Base-by-base conservation (phyloP, 176 grass and related monocot genomes). In the Cenchrus fungigraminus region DNA sequence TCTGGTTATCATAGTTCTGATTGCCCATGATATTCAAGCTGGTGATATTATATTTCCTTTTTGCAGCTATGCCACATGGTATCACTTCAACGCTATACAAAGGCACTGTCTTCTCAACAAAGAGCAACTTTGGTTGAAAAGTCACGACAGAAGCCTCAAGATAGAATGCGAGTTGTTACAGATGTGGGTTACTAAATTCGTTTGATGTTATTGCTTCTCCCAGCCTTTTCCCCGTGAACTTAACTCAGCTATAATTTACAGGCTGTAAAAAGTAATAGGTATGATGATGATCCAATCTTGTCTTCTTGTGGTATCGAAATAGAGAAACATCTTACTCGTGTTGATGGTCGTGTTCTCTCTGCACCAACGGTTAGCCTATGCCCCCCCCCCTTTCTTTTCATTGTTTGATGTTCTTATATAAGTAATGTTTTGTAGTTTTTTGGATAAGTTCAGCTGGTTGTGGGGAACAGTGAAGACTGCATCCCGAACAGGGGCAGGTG, bases 101-200 rank as follows among this genome's bases (percentile, higher is more conserved):
- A 94, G 74, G 90, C 90, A 73, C 71, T 94, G 51, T 92, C 87
- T 88, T 83, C 87, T 86, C 87, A 94, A 71, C 87, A 94, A 83
- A 94, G 92, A 52, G 65, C 87, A 79, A 66, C 58, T 14, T 78
- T 94, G 37, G 92, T 94, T 81, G 92, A 94, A 88, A 92, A 94
- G 74, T 94, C 89, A 79, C 82, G 92, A 3, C 92, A 94, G 85
- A 94, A 94, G 82, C 92, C 92, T 71, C 84, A 56, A 37, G 87
- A 94, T 40, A 68, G 90, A 62, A 92, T 94, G 65, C 78, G 34
- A 80, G 87, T 92, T 46, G 68, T 94, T 79, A 88, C 85, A 58
- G 77, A 94, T 79, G 92, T 94, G 57, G 6, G 90, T 86, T 65
- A 59, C 74, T 71, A 32, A 59, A 71, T 63, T 84, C 14, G 31